A percentile compares a stretch with the other conserved stretches of the same genome.
Conservation (phyloP, 2,329 filamentous ascomycete species). For the Colletotrichum sp. region DNA sequence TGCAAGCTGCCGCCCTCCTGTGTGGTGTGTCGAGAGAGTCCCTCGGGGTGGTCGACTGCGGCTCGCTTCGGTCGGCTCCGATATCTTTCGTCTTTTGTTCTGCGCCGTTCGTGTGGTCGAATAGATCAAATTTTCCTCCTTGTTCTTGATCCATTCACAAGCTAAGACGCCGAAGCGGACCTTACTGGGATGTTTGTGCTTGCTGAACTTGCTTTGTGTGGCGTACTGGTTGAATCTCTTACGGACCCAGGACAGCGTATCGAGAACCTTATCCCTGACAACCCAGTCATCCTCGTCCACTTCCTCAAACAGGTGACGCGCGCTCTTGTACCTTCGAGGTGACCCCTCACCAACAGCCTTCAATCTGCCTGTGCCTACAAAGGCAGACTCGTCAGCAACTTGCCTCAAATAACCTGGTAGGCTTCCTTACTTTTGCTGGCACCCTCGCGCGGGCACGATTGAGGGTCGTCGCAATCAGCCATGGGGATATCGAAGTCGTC, state of each 20-base stretch:
- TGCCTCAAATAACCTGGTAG: not conserved
- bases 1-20: not conserved
- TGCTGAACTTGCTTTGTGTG: conserved; percentile 34
- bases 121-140: not conserved
- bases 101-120: not conserved
- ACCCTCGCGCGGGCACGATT: not conserved
- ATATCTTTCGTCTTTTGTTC: not conserved
- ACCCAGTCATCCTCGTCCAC: conserved; percentile 37
- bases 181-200: conserved; percentile 34
- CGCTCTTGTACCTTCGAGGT: conserved; percentile 26
- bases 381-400: not conserved
- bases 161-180: conserved; percentile 47
- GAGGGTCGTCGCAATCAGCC: not conserved
- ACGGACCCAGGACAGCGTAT: conserved; percentile 43
- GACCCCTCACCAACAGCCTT: not conserved
- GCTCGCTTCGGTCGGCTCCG: not conserved
- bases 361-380: not conserved
- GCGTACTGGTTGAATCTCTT: conserved; percentile 41
- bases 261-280: conserved; percentile 36
- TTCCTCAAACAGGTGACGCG: conserved; percentile 35
- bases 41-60: not conserved
- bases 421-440: not conserved
- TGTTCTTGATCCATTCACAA: conserved; percentile 39
- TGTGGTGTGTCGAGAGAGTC: not conserved
- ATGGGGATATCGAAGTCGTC: not conserved